These are phyloP conservation scores for Medicago truncatula DNA, from an alignment of 306 rosid species.

Conservation along the genomic window DNA sequence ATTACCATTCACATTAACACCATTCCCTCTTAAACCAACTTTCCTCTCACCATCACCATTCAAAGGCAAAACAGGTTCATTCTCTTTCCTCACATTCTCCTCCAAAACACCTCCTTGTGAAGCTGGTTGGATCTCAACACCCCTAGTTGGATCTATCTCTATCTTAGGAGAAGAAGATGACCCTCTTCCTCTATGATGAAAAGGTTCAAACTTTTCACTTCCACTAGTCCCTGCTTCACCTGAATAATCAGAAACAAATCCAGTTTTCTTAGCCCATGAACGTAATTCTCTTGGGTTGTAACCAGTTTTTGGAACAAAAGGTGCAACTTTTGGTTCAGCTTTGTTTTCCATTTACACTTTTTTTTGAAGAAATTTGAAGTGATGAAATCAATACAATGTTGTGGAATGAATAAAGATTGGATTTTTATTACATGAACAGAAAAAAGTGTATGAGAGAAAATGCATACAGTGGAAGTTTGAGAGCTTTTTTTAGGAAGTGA, in stretches of 20 bases:
- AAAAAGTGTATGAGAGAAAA: constrained; percentile 30
- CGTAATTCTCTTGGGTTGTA: constrained; percentile 80
- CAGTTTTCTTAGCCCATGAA: constrained; percentile 96
- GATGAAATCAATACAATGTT: neutral
- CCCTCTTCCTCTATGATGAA: constrained; percentile 57
- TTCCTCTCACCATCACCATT: constrained; percentile 51
- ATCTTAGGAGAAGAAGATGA: constrained; percentile 67
- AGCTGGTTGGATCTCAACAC: constrained; percentile 70
- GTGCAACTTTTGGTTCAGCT: constrained; percentile 52
- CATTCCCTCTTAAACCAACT: constrained; percentile 55
- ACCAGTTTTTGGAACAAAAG: constrained; percentile 69
- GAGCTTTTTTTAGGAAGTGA: constrained; percentile 16
- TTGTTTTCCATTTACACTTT: constrained; percentile 50
- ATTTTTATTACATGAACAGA: constrained; percentile 24
- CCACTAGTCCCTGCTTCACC: constrained; percentile 67
- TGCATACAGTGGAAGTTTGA: neutral
- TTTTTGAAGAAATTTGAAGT: constrained; percentile 32
- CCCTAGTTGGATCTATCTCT: constrained; percentile 73
- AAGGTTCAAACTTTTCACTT: constrained; percentile 59
- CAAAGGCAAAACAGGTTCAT: constrained; percentile 49
- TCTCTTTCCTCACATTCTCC: constrained; percentile 52
- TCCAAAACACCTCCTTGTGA: constrained; percentile 45
- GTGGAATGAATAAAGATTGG: constrained; percentile 24
- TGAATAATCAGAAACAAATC: constrained; percentile 87
- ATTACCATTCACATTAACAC: constrained; percentile 8